Conservation (phyloP, 2,329 filamentous ascomycete species). For the Acarospora socialis region DNA sequence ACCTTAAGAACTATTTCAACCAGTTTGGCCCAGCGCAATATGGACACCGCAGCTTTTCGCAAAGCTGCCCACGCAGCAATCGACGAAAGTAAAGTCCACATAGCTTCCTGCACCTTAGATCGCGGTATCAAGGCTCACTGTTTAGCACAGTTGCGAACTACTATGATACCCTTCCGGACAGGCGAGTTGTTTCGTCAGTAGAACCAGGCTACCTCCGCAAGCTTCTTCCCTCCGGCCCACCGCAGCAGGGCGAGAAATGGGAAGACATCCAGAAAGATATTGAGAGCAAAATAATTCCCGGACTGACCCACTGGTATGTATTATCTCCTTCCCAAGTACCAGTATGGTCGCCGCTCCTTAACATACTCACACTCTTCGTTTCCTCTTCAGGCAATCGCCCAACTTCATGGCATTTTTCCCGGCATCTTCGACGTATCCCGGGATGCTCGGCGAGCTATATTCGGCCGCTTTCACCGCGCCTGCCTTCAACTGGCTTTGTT, state of each 20-base stretch:
- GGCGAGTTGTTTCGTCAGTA: slow-evolving; percentile 62
- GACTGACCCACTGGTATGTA: slow-evolving; percentile 68
- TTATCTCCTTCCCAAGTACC: slow-evolving; percentile 5
- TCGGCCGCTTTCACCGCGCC: slow-evolving; percentile 75
- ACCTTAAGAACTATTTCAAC: no score
- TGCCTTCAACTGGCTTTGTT: slow-evolving; percentile 96
- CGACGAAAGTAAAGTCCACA: slow-evolving; percentile 64
- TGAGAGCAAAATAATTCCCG: slow-evolving; percentile 73
- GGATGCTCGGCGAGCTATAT: slow-evolving; percentile 86
- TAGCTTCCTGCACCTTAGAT: slow-evolving; percentile 10
- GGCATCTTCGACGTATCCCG: slow-evolving; percentile 63
- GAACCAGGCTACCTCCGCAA: slow-evolving; percentile 74
- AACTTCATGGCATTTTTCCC: slow-evolving; percentile 97
- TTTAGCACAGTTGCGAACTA: slow-evolving; percentile 58
- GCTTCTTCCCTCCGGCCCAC: slow-evolving; percentile 56
- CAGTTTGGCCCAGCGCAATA: slow-evolving; percentile 23
- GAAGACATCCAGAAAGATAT: slow-evolving; percentile 68
- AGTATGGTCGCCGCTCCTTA: no score
- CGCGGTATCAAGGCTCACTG: slow-evolving; percentile 6
- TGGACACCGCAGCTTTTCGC: slow-evolving; percentile 70
- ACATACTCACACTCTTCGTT: no score
- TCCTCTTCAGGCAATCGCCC: slow-evolving; percentile 64
- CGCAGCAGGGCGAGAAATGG: slow-evolving; percentile 58
- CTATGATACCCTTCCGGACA: slow-evolving; percentile 58
- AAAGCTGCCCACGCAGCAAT: slow-evolving; percentile 63